phyloP scores from a whole-genome alignment of 257 asterid species.

The Solanum verrucosum region DNA sequence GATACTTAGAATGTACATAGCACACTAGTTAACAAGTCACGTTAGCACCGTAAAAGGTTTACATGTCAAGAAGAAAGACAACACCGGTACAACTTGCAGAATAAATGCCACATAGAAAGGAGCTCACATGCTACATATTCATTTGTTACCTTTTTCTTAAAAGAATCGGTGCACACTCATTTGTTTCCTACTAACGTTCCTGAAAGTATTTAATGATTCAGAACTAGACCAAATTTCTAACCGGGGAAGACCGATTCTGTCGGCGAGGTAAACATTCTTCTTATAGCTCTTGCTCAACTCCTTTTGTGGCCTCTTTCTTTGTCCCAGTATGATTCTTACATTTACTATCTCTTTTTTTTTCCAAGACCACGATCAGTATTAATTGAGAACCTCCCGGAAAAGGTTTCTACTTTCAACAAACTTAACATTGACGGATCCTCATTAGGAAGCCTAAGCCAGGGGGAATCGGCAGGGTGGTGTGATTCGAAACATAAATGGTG shows the following conservation, averaged over 20 bases:
- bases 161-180: not conserved
- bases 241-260: not conserved
- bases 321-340: not conserved
- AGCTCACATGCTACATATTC: not conserved
- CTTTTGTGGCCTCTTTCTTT: not conserved
- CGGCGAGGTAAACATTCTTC: not conserved
- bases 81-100: not conserved
- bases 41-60: not conserved
- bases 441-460: not conserved
- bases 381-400: not conserved
- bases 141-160: not conserved
- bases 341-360: not conserved
- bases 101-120: not conserved
- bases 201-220: not conserved
- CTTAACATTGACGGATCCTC: not conserved
- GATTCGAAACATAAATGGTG: not conserved
- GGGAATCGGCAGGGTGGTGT: not conserved
- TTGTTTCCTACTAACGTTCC: not conserved
- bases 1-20: not conserved
- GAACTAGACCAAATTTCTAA: not conserved
- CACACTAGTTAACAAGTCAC: not conserved
- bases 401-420: not conserved
- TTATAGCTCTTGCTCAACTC: not conserved
- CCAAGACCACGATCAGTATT: not conserved
- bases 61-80: not conserved